Conservation (phyloP, 805 yeast genomes). For the Isabelozyma pseudorhagii region DNA sequence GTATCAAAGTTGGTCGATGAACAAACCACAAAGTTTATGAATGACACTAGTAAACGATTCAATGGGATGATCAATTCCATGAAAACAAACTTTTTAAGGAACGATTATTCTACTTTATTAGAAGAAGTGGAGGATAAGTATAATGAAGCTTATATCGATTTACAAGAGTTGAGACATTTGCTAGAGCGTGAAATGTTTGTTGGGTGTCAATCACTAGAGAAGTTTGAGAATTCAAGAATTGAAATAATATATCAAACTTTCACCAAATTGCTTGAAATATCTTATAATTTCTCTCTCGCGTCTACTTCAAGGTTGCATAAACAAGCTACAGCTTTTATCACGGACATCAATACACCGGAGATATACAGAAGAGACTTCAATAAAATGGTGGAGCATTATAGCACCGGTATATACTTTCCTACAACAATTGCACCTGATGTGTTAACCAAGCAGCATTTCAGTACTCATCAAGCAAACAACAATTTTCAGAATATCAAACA, state of each 20-base stretch:
- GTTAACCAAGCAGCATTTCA: conserved; percentile 15
- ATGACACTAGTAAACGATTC: conserved; percentile 24
- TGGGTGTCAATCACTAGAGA: conserved; percentile 22
- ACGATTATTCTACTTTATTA: conserved; percentile 25
- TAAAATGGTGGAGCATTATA: conserved; percentile 18
- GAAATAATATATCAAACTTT: conserved; percentile 30
- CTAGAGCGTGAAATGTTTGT: conserved; percentile 26
- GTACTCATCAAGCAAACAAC: conserved; percentile 25
- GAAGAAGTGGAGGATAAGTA: conserved; percentile 27
- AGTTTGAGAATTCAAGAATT: conserved; percentile 33
- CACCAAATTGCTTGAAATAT: conserved; percentile 29
- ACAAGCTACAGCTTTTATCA: conserved; percentile 19
- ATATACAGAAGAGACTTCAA: conserved; percentile 22
- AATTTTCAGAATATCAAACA: conserved; percentile 35
- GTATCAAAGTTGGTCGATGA: conserved; percentile 3
- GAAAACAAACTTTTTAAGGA: conserved; percentile 26
- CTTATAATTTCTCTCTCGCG: conserved; percentile 22
- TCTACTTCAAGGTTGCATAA: conserved; percentile 21
- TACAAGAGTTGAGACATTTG: conserved; percentile 27
- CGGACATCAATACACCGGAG: conserved; percentile 13
- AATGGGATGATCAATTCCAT: conserved; percentile 32
- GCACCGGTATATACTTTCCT: conserved; percentile 41
- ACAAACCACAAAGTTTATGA: conserved; percentile 9
- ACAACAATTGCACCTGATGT: conserved; percentile 28
- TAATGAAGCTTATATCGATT: conserved; percentile 28